Conservation (phyloP, 352 stramenopile genomes). For the Globisporangium orthogonon region DNA sequence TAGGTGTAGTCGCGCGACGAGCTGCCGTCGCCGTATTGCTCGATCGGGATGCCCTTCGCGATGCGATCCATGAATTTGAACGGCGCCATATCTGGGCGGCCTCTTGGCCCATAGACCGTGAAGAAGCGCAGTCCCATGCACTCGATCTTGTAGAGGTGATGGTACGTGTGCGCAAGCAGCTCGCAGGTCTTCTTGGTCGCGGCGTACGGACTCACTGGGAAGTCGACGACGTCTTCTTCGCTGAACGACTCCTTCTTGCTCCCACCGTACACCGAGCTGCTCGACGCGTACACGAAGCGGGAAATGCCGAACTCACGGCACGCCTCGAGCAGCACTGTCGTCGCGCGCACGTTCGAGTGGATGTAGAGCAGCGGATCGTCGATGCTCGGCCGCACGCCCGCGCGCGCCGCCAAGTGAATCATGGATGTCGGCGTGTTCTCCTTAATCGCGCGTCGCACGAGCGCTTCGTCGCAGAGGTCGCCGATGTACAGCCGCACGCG, state of each 20-base stretch:
- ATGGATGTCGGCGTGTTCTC: conserved; percentile 81
- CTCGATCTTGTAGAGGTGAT: conserved; percentile 94
- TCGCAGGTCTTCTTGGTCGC: conserved; percentile 97
- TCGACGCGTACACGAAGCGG: conserved; percentile 96
- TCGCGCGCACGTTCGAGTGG: conserved; percentile 94
- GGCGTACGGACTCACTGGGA: conserved; percentile 95
- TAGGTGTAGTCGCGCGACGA: conserved; percentile 97
- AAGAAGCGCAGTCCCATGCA: conserved; percentile 97
- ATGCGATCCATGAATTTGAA: conserved; percentile 99
- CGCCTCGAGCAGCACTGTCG: conserved; percentile 91
- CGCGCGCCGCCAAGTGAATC: conserved; percentile 95
- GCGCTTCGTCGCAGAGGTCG: conserved; percentile 92
- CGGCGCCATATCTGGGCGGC: conserved; percentile 96
- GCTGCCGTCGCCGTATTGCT: conserved; percentile 96
- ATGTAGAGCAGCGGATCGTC: conserved; percentile 98
- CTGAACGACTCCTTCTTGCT: conserved; percentile 90
- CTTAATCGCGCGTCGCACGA: conserved; percentile 89
- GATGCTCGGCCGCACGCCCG: conserved; percentile 96
- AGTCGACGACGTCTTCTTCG: conserved; percentile 88
- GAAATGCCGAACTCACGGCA: conserved; percentile 83
- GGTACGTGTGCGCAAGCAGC: conserved; percentile 96
- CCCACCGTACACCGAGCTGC: conserved; percentile 93
- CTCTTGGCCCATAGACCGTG: conserved; percentile 96
- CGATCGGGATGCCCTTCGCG: conserved; percentile 86
- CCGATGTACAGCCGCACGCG: conserved; percentile 81